Conservation (phyloP, 257 asterid genomes). For the Mentha longifolia region DNA sequence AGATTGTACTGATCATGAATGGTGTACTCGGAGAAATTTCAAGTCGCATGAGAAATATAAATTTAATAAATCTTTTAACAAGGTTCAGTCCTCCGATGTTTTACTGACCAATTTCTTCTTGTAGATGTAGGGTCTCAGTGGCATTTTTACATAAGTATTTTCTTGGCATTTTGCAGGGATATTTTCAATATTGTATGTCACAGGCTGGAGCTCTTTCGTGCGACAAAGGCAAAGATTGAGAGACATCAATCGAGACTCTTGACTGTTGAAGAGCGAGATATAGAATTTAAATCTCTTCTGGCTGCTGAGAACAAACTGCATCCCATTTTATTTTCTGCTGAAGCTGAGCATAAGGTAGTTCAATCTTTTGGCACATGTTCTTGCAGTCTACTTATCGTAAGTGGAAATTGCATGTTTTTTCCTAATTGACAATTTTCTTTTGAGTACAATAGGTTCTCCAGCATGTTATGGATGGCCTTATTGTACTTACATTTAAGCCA, state of each 20-base stretch:
- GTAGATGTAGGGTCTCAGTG: constrained; percentile 23
- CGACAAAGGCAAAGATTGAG: constrained; percentile 65
- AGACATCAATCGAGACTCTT: constrained; percentile 53
- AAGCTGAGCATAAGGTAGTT: constrained; percentile 95
- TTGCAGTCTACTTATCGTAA: constrained; percentile 15
- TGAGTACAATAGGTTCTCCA: constrained; percentile 83
- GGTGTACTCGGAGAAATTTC: constrained; percentile 86
- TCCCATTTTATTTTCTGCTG: constrained; percentile 90
- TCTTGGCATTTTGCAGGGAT: constrained; percentile 65
- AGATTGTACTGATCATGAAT: constrained; percentile 85
- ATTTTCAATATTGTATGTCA: constrained; percentile 57
- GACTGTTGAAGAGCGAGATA: constrained; percentile 73
- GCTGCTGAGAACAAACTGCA: constrained; percentile 89
- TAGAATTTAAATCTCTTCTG: constrained; percentile 65
- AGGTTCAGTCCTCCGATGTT: constrained; percentile 55
- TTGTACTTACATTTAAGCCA: constrained; percentile 70
- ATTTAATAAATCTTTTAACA: constrained; percentile 86
- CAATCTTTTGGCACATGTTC: constrained; percentile 31
- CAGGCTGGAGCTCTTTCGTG: constrained; percentile 82
- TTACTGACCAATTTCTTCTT: constrained; percentile 35
- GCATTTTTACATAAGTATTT: constrained; percentile 35
- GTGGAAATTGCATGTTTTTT: constrained; percentile 29
- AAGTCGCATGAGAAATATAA: constrained; percentile 75
- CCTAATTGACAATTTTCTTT: constrained; percentile 30
- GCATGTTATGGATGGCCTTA: constrained; percentile 87